Conservation (phyloP, 306 rosid species). For the Malus domestica region ASM211411v1 NC_041794.1:36108001-36108500, state of each 20-base stretch:
- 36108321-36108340: constrained; percentile 55
- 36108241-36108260: constrained; percentile 98
- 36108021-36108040: constrained; percentile 86
- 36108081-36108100: constrained; percentile 89
- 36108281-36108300: background rate
- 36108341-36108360: constrained; percentile 99
- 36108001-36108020: constrained; percentile 80
- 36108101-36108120: constrained; percentile 53
- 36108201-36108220: constrained; percentile 87
- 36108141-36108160: background rate
- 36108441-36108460: constrained; percentile 7
- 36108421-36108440: background rate
- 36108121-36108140: constrained; percentile 3
- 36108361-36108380: constrained; percentile 90
- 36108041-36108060: constrained; percentile 79
- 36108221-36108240: constrained; percentile 93
- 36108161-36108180: constrained; percentile 5
- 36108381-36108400: constrained; percentile 69
- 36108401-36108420: constrained; percentile 9
- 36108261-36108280: constrained; percentile 22
- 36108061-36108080: constrained; percentile 97
- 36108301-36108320: background rate
- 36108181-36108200: constrained; percentile 82
- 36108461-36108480: constrained; percentile 12
- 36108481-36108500: constrained; percentile 95